phyloP scores from a whole-genome alignment of 2,329 filamentous ascomycete species.

The Aureobasidium vineae region DNA sequence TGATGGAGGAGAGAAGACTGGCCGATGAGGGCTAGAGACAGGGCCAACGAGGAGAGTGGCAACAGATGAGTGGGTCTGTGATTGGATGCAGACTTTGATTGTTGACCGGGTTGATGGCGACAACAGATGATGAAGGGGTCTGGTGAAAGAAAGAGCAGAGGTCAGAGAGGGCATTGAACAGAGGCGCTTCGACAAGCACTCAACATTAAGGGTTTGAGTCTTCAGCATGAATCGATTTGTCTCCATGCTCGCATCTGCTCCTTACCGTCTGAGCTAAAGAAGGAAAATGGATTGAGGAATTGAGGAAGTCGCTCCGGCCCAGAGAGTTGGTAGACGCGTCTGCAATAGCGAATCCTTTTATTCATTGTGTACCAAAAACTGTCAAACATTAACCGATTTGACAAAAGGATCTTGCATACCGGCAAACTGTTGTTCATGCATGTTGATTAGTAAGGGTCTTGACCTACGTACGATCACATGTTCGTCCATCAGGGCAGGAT shows the following conservation, averaged over 20 bases:
- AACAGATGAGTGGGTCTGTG: neutral
- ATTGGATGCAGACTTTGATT: neutral
- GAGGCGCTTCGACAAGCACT: neutral
- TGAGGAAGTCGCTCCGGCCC: neutral
- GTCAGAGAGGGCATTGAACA: neutral
- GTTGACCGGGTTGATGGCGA: neutral
- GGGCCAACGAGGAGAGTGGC: neutral
- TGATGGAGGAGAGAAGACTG: neutral
- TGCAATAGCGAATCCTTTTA: neutral
- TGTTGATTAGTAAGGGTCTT: neutral
- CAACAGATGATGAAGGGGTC: neutral
- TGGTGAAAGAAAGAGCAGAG: neutral
- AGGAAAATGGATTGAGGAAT: neutral
- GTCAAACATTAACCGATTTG: neutral
- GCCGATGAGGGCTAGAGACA: neutral
- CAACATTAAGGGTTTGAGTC: neutral
- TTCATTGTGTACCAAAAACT: neutral
- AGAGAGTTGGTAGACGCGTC: neutral
- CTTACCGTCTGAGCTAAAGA: no score
- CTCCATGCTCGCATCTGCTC: neutral
- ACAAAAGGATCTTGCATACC: neutral
- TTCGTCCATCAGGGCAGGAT: neutral
- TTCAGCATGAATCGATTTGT: neutral
- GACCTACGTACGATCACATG: neutral
- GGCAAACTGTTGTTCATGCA: neutral